Evolutionary conservation across 768 basidiomycete species (phyloP), one percentile per base, ranked within the genome.

Genomic region (Tubosaeta brunneosetosa): DNA sequence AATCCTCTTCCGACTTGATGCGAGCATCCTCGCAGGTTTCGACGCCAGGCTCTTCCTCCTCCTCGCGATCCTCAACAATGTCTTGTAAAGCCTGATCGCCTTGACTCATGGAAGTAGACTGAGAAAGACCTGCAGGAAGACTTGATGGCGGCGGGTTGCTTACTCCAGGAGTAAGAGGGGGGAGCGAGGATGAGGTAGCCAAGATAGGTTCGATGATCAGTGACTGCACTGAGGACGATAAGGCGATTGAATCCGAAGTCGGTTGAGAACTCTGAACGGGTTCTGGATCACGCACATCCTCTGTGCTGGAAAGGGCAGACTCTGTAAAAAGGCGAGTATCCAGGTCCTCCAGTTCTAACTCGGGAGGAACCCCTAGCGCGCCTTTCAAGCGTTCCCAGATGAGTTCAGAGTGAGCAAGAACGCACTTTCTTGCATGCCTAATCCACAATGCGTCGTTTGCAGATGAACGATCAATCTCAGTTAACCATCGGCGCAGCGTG

Each of bases 341-440:
- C 25, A 22, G 17, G n/a, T 76, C 78, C 42, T 87, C 84, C 31
- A 83, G 69, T 58, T 91, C 86, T 19, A 94, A 74, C 61, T 94
- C 91, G 0, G 85, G 86, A 10, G 93, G 92, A 5, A 93, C 85
- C 5, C 93, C 93, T 2, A 97, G 74, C 0, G 89, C 91, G 29
- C 83, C 86, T 61, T 93, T 94, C 62, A 94, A 74, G 51, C 91
- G 81, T 67, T 94, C 91, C 93, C 93, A 97, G 50, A 94, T 85
- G 37, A 92, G 81, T 62, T 94, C 92, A 13, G 84, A 87, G 57
- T 85, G 85, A 25, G 80, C 71, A 19, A 88, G 74, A 60, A 95
- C 80, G 60, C 91, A 92, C 50, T 76, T 78, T n/a, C 91, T 83
- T 0, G 84, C 80, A 10, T 80, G 79, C 61, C 77, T 74, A 43